Percentiles rank a stretch among this genome's conserved stretches.
These are phyloP conservation scores for Triadica sebifera DNA, from an alignment of 345 rosid genomes.

Conservation along the genomic window DNA sequence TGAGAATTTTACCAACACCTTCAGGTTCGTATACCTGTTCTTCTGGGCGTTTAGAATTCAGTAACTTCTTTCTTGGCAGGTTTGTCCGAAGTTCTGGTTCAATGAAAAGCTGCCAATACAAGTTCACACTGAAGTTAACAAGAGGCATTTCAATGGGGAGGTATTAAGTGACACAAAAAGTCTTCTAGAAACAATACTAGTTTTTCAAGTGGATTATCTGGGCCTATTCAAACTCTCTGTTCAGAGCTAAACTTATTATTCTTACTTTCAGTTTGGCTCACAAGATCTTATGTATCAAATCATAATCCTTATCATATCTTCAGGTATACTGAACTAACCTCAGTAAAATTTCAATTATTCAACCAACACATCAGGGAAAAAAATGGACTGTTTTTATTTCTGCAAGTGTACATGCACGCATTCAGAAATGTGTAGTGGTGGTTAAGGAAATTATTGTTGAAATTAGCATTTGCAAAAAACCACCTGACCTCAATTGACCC, in stretches of 20 bases:
- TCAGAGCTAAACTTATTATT: neutral
- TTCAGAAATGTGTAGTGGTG: neutral
- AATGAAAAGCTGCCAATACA: slow-evolving; percentile 65
- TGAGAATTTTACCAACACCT: slow-evolving; percentile 64
- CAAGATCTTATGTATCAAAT: neutral
- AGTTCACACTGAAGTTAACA: neutral
- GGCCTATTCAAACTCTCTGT: neutral
- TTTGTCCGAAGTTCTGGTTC: slow-evolving; percentile 86
- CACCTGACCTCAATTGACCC: slow-evolving; percentile 84
- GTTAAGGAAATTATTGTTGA: neutral
- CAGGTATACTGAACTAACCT: neutral
- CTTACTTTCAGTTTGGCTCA: neutral
- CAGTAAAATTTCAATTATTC: neutral
- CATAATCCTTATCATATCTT: neutral
- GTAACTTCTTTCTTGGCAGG: slow-evolving; percentile 60
- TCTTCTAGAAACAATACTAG: neutral
- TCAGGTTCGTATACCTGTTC: slow-evolving; percentile 69
- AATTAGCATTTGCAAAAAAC: neutral
- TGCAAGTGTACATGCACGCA: neutral
- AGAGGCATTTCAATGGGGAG: neutral
- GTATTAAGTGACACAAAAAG: neutral
- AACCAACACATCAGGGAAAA: neutral
- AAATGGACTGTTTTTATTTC: neutral
- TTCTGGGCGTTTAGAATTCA: slow-evolving; percentile 60
- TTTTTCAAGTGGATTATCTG: neutral